These are phyloP conservation scores for Klebsormidium nitens DNA, from an alignment of 139 green algal species.

Conservation along the genomic window DNA sequence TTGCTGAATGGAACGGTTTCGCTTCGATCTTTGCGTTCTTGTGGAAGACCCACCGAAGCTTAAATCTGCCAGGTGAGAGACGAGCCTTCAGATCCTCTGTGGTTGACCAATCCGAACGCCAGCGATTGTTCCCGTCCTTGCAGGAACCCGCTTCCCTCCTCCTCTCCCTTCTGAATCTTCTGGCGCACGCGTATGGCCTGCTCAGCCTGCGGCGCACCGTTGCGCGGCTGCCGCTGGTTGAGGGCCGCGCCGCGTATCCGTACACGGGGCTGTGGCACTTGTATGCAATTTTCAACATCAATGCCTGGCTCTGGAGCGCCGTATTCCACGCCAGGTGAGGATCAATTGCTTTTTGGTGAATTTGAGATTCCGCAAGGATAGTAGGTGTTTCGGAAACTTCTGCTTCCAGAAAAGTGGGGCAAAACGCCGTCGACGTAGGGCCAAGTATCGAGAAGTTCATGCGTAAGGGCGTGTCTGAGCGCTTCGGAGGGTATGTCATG, in stretches of 20 bases:
- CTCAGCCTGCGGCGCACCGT: conserved; percentile 2
- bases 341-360: too few species aligned
- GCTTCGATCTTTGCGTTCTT: background rate
- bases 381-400: too few species aligned
- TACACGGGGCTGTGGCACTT: conserved; percentile 52
- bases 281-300: conserved; percentile 51
- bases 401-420: too few species aligned
- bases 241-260: conserved; percentile 15
- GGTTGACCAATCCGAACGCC: background rate
- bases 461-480: too few species aligned
- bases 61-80: background rate
- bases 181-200: conserved; percentile 45
- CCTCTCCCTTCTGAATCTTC: conserved; percentile 72
- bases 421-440: too few species aligned
- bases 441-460: too few species aligned
- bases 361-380: too few species aligned
- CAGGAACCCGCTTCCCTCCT: conserved; percentile 66
- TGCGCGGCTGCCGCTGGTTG: conserved; percentile 39
- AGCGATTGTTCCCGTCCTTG: background rate
- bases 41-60: background rate
- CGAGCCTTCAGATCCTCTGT: too few species aligned
- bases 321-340: conserved; percentile 77
- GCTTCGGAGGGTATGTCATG: too few species aligned
- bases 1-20: background rate
- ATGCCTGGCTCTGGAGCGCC: conserved; percentile 70